Evolutionary conservation across 768 basidiomycete genomes (phyloP).

Genomic region (Mycena maculata): DNA sequence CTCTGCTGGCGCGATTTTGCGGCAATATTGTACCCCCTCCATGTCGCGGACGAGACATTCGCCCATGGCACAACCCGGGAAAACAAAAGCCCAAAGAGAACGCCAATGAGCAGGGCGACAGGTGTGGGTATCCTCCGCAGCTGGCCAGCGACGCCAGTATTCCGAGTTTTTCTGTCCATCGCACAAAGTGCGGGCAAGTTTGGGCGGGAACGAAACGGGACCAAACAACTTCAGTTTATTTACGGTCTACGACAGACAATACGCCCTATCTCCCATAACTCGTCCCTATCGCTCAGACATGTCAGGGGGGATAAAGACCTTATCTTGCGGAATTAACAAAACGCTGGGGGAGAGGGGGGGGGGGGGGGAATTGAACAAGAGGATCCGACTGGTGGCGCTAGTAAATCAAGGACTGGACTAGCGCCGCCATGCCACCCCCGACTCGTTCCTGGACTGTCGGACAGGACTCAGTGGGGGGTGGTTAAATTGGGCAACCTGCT

Average conservation of each 20-base stretch:
- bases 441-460: too few relatives aligned
- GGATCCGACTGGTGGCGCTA: too few relatives aligned
- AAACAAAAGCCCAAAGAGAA: conserved; percentile 70
- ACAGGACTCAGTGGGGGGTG: too few relatives aligned
- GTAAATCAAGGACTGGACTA: too few relatives aligned
- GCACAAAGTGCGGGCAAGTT: not conserved
- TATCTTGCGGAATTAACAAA: too few relatives aligned
- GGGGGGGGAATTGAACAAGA: too few relatives aligned
- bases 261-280: conserved; percentile 10
- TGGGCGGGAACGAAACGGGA: too few relatives aligned
- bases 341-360: too few relatives aligned
- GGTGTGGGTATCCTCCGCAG: conserved; percentile 64
- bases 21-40: conserved; percentile 67
- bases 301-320: not conserved
- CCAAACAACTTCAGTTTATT: not conserved
- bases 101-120: conserved; percentile 67
- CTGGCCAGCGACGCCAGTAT: conserved; percentile 38
- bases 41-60: conserved; percentile 56
- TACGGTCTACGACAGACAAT: too few relatives aligned
- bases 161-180: conserved; percentile 28
- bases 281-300: conserved; percentile 22
- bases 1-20: conserved; percentile 63
- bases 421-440: too few relatives aligned
- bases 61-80: conserved; percentile 63
- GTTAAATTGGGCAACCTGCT: too few relatives aligned